Base-by-base conservation (phyloP, 163 green algal species). In the Volvox carteri region DNA sequence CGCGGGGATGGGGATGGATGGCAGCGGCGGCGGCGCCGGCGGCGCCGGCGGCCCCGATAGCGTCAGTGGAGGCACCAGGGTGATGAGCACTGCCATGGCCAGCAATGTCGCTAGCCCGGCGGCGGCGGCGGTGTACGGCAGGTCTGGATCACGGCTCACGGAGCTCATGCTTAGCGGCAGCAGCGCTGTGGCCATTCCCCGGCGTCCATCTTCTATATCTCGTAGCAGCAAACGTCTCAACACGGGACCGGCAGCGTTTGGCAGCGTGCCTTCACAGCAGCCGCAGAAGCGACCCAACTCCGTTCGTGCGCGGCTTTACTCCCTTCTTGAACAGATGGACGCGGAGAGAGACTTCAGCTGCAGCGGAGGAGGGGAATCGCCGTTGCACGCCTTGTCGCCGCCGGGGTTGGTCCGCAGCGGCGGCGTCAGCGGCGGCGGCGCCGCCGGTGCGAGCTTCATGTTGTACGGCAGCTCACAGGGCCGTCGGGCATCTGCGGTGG, bases 261-360 rank as follows among this genome's bases (percentile, higher is more conserved):
- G 70, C 37, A 33, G 70, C 70, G 65, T 12, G 30, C 9, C 33
- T 12, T 46, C 65, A 12, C 39, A 58, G 70, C 30, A 56, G 70
- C 70, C 65, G 30, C 39, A 58, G 70, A 56, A 56, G 70, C 70
- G 70, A 21, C 39, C 70, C 2, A 78, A 78, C 70, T 78, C 70
- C 5, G 39, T 78, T 19, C 37, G 70, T 1, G 56, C 70, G 39
- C 70, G 70, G 39, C 37, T 78, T 1, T 56, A 35, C 37, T 78
- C 70, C 16, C 70, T 78, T 7, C 70, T 78, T 28, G 70, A 78
- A 39, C 70, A 78, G 19, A 78, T 78, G 70, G 70, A 78, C 11
- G 33, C 37, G 21, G 39, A 78, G 4, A 33, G 35, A 30, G 30
- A 33, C 65, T 33, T 75, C 65, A 19, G 65, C 30, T 30, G 65